Percentiles rank a stretch among this genome's conserved stretches.
phyloP scores from a whole-genome alignment of 73 alveolate genomes.

The Paraurostyla sp. region DNA sequence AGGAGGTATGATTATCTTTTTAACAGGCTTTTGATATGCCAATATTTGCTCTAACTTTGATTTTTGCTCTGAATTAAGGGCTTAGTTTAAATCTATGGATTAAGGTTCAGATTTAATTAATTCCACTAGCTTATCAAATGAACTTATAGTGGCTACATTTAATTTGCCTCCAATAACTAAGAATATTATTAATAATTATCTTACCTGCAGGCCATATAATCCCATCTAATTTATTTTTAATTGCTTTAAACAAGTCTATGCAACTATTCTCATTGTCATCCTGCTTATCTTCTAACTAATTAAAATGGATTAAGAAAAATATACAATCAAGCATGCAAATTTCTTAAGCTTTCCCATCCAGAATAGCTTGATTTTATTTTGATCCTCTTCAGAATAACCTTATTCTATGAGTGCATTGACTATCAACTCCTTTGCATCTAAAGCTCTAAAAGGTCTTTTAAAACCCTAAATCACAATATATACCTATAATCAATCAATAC shows the following conservation, averaged over 20 bases:
- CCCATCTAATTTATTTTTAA: conserved; percentile 28
- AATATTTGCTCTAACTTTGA: not conserved
- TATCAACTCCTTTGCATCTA: conserved; percentile 21
- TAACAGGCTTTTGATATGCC: conserved; percentile 8
- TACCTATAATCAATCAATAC: not conserved
- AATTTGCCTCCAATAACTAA: conserved; percentile 27
- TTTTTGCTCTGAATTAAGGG: not conserved
- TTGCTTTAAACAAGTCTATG: not conserved
- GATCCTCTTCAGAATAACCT: not conserved
- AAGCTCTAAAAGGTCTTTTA: conserved; percentile 54
- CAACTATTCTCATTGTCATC: too few relatives aligned
- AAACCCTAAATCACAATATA: conserved; percentile 52
- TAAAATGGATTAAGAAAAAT: not conserved
- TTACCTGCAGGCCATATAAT: conserved; percentile 36
- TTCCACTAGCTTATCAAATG: not conserved
- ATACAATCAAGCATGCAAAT: conserved; percentile 45
- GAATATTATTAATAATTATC: not conserved
- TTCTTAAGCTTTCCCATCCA: conserved; percentile 37
- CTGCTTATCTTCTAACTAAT: conserved; percentile 26
- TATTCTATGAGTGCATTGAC: not conserved
- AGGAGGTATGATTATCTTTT: conserved; percentile 20
- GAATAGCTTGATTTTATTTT: conserved; percentile 27
- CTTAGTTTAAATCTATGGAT: not conserved
- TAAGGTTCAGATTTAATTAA: conserved; percentile 19
- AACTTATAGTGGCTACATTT: not conserved